Evolutionary conservation across 345 rosid species (phyloP), one percentile per base, ranked within the genome.

Genomic region (Linum trigynum): DNA sequence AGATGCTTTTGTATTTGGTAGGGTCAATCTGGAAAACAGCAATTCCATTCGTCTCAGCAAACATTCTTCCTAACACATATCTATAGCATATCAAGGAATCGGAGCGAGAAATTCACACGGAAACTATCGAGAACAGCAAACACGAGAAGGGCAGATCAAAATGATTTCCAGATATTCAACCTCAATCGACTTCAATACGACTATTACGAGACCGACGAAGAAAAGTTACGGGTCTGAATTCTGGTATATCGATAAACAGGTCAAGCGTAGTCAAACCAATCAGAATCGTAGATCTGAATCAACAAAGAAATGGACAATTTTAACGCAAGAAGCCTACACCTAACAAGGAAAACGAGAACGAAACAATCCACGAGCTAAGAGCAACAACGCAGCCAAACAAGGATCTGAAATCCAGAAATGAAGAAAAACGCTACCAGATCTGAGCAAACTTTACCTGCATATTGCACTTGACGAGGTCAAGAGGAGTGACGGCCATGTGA

Each of bases 391-490:
- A 48, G 14, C 53, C 53, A 48, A 7, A 48, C 53, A 48, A 48
- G 53, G 14, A 15, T 23, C 32, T 2, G 11, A 48, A 10, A 48
- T 48, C 53, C 53, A 48, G 53, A 12, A 48, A 10, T 10, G 3
- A n/a, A 5, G 45, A 65, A 64, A 38, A 32, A 37, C 41, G 32
- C 32, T 23, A 39, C 10, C 39, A 3, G 36, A 92, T 48, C 53
- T 48, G 53, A 48, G 53, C 7, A 48, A 48, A 48, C 9, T 2
- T 6, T 48, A 48, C 98, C 99, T 94, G 99, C 99, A 94, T 94
- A 68, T 94, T 94, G 75, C 99, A 94, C 79, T 94, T 94, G 82
- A 94, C 82, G 58, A 94, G 85, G 81, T 94, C 99, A 38, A 94
- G 89, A 3, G 99, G 99, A 59, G 99, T 90, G 68, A 94, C 81